These are phyloP conservation scores for Boletus hoseneyae DNA, from an alignment of 1,284 basidiomycete genomes.

Conservation along the genomic window DNA sequence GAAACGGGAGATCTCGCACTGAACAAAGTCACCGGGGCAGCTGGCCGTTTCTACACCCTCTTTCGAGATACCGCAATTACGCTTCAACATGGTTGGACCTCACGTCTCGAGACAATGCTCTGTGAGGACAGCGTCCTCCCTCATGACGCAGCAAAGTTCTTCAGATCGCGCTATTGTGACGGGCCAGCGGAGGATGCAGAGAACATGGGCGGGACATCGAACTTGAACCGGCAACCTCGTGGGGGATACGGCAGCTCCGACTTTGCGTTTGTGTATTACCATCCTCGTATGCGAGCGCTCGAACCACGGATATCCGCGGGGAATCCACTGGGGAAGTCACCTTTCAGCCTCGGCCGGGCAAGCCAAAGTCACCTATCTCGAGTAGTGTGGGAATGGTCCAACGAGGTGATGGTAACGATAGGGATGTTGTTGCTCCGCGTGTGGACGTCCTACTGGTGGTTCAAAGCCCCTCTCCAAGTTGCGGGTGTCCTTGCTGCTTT, in stretches of 20 bases:
- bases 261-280: background rate
- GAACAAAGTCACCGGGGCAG: slow-evolving; percentile 24
- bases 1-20: slow-evolving; percentile 23
- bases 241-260: slow-evolving; percentile 10
- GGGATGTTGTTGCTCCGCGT: background rate
- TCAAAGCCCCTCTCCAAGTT: slow-evolving; percentile 5
- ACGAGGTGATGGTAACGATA: background rate
- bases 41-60: slow-evolving; percentile 18
- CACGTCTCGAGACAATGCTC: background rate
- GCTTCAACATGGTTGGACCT: slow-evolving; percentile 7
- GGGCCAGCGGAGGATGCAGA: background rate
- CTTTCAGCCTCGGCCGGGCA: background rate
- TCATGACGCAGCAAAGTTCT: background rate
- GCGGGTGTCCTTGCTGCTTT: slow-evolving; percentile 1
- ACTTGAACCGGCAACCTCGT: background rate
- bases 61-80: slow-evolving; percentile 7
- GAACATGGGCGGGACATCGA: background rate
- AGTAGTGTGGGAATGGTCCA: background rate
- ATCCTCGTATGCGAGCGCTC: background rate
- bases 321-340: background rate
- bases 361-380: background rate
- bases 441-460: slow-evolving; percentile 13
- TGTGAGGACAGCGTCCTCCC: slow-evolving; percentile 7
- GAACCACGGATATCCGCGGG: background rate
- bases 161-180: slow-evolving; percentile 11